Percentiles rank a stretch among this genome's conserved stretches.
These are phyloP conservation scores for Pseudoturritis turrita DNA, from an alignment of 345 rosid species.

Conservation along the genomic window DNA sequence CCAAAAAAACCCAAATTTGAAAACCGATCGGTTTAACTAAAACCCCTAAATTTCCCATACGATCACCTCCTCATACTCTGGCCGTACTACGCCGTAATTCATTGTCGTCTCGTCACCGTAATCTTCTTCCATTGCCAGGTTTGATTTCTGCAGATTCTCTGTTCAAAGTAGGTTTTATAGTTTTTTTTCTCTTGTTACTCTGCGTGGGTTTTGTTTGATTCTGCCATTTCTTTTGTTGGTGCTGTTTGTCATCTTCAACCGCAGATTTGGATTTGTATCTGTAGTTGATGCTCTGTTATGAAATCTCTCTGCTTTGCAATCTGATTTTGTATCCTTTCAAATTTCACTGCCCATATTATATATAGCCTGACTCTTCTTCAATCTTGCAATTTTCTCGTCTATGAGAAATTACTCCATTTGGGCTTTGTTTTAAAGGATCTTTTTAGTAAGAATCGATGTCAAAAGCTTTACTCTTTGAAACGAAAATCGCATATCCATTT, in stretches of 20 bases:
- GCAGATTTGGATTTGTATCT: conserved; percentile 5
- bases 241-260: neutral
- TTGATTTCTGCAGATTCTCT: neutral
- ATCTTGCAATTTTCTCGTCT: neutral
- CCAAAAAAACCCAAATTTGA: neutral
- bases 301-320: conserved; percentile 5
- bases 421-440: neutral
- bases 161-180: neutral
- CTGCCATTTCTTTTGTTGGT: neutral
- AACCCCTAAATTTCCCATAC: conserved; percentile 13
- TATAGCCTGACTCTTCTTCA: too few species aligned
- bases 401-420: neutral
- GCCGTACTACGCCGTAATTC: neutral
- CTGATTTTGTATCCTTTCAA: neutral
- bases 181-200: neutral
- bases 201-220: neutral
- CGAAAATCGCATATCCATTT: neutral
- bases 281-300: neutral
- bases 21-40: conserved; percentile 15
- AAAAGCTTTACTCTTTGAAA: neutral
- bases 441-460: neutral
- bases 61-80: too few species aligned
- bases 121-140: conserved; percentile 20
- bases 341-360: neutral
- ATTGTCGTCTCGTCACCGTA: conserved; percentile 9